Conservation (phyloP, 805 yeast genomes). For the Kodamaea leandrae region DNA sequence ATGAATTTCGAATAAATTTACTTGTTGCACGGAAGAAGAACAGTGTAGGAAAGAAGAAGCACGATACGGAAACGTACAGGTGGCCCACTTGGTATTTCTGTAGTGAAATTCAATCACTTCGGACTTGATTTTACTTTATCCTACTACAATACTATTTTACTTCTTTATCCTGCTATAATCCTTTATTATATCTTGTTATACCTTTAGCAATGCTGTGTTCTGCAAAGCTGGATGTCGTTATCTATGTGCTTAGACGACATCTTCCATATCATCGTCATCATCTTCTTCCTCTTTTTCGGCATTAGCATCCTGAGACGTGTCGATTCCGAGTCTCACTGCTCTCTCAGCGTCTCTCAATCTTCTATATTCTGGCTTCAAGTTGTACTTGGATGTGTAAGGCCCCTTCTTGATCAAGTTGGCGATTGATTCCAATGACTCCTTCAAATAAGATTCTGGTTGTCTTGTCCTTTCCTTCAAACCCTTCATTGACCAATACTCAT, state of each 20-base stretch:
- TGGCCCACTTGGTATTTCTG: no score
- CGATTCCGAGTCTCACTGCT: conserved; percentile 58
- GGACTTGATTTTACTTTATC: no score
- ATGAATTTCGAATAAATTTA: conserved; percentile 7
- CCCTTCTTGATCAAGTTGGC: conserved; percentile 91
- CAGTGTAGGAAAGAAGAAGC: no score
- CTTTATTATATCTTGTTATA: no score
- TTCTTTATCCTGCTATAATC: no score
- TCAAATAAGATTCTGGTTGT: conserved; percentile 92
- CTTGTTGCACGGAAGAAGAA: background rate
- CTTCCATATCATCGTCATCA: conserved; percentile 73
- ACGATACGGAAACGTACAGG: no score
- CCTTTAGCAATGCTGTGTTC: no score
- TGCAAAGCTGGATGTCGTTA: background rate
- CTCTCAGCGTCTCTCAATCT: conserved; percentile 74
- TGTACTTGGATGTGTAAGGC: conserved; percentile 90
- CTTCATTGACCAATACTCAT: conserved; percentile 94
- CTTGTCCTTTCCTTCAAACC: conserved; percentile 90
- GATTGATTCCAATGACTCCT: conserved; percentile 85
- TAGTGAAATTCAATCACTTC: no score
- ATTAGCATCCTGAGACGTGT: conserved; percentile 39
- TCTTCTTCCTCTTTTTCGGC: conserved; percentile 56
- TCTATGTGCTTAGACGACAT: conserved; percentile 43
- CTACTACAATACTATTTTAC: no score
- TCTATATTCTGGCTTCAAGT: conserved; percentile 86